Evolutionary conservation across 2,329 filamentous ascomycete species (phyloP), one percentile per base, ranked within the genome.

Genomic region (Aspergillus persii): DNA sequence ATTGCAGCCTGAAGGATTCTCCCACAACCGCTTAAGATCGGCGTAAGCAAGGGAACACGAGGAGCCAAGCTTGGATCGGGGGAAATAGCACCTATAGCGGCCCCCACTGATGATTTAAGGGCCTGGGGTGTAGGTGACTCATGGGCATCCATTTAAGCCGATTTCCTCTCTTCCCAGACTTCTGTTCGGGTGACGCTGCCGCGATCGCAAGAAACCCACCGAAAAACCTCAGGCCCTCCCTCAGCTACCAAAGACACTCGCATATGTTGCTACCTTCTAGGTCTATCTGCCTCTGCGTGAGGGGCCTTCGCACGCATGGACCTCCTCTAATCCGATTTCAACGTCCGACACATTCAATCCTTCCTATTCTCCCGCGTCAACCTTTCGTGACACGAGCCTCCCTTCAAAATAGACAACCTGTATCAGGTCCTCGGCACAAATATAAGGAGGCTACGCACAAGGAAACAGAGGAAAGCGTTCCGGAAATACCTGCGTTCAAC

Each of bases 401-500:
- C 3, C 30, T 53, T 41, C 27, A 29, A 7, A 53, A 57, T 9
- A 57, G 39, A 11, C 56, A 48, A 23, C 27, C 2, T 9, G n/a
- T 18, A 26, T 11, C 50, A 7, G 26, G n/a, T 6, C 18, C 44
- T 23, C 18, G 7, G 12, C 1, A 7, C 12, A 26, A 23, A 11
- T 47, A 44, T 3, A 31, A 39, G 11, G 33, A 53, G 7, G 8
- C 39, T 8, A 8, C 30, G n/a, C 41, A 36, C 1, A 44, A 30
- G 31, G 50, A 53, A 15, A 41, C 30, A 11, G 23, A 15, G 15
- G 23, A 47, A 23, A 27, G 18, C 8, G 23, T 27, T 7, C 23
- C 51, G 12, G 48, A 61, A 8, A 48, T 33, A 12, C 41, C 59
- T 15, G 31, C 55, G 0, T 50, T 63, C 9, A 61, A 62, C 48